Conservation (phyloP, 495 filamentous ascomycete genomes). For the Penicillium steckii region DNA sequence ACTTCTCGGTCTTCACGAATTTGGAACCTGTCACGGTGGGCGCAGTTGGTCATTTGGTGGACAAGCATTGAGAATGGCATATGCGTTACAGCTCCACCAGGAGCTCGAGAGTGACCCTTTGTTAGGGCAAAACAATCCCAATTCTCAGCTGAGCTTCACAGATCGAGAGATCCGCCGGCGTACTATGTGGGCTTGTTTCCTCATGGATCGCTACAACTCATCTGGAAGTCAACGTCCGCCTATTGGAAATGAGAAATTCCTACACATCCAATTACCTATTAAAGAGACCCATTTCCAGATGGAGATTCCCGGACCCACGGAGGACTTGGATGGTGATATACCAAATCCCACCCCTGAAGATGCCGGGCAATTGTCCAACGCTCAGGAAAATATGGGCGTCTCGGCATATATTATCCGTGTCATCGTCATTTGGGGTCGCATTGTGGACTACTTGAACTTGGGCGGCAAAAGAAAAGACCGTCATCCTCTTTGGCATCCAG, state of each 20-base stretch:
- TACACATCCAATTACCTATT: constrained; percentile 88
- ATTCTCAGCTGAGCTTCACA: constrained; percentile 76
- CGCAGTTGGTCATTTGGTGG: constrained; percentile 94
- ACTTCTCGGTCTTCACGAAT: constrained; percentile 88
- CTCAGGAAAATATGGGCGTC: constrained; percentile 88
- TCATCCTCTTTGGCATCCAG: constrained; percentile 74
- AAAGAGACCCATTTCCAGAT: constrained; percentile 88
- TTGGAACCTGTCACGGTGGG: constrained; percentile 95
- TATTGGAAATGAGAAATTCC: constrained; percentile 84
- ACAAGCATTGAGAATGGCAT: constrained; percentile 94
- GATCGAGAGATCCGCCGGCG: constrained; percentile 89
- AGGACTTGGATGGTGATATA: constrained; percentile 74
- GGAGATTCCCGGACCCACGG: constrained; percentile 86
- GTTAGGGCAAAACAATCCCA: constrained; percentile 52
- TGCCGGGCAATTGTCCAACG: constrained; percentile 61
- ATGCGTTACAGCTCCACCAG: constrained; percentile 89
- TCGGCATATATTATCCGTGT: constrained; percentile 87
- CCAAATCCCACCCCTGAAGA: constrained; percentile 63
- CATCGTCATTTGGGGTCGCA: constrained; percentile 84
- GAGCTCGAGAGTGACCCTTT: constrained; percentile 87
- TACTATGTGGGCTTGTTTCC: constrained; percentile 96
- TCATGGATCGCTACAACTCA: constrained; percentile 97
- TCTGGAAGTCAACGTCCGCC: constrained; percentile 91
- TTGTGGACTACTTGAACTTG: constrained; percentile 87
- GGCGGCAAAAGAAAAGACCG: constrained; percentile 82